phyloP scores from a whole-genome alignment of 2,329 filamentous ascomycete genomes.

The Ceratocystis alfenasii region DNA sequence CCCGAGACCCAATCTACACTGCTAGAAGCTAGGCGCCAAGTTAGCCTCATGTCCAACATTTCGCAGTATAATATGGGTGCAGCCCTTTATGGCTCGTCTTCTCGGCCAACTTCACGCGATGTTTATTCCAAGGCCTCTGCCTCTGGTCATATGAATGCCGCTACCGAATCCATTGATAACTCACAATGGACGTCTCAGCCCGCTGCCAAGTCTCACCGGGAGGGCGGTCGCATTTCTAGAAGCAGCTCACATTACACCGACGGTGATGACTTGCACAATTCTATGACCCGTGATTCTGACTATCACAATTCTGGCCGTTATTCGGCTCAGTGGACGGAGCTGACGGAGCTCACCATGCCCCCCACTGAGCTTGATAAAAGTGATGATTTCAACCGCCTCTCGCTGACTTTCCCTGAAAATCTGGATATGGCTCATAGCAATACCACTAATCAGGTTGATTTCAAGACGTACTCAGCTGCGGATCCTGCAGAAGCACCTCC shows the following conservation, averaged over 20 bases:
- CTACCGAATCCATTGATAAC: conserved; percentile 2
- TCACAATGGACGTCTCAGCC: conserved; percentile 1
- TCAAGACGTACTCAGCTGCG: background rate
- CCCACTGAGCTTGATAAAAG: conserved; percentile 20
- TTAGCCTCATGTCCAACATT: conserved; percentile 22
- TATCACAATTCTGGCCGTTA: conserved; percentile 19
- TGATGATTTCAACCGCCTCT: conserved; percentile 16
- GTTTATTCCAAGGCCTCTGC: conserved; percentile 8
- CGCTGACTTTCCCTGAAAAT: conserved; percentile 20
- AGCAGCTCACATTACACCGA: conserved; percentile 20
- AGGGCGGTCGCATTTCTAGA: conserved; percentile 19
- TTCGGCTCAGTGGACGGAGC: conserved; percentile 21
- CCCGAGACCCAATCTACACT: conserved; percentile 21
- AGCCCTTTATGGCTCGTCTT: conserved; percentile 15
- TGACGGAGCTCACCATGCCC: conserved; percentile 21
- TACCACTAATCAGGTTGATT: background rate
- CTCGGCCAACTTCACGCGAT: conserved; percentile 18
- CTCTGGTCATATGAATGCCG: background rate
- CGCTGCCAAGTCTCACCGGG: background rate
- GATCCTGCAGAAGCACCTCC: background rate
- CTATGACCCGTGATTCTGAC: conserved; percentile 15
- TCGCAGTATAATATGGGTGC: conserved; percentile 21
- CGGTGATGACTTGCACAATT: conserved; percentile 13
- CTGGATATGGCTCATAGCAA: background rate
- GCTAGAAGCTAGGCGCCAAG: conserved; percentile 19